Conservation (phyloP, 176 grass and related monocot genomes). For the Phragmites australis region DNA sequence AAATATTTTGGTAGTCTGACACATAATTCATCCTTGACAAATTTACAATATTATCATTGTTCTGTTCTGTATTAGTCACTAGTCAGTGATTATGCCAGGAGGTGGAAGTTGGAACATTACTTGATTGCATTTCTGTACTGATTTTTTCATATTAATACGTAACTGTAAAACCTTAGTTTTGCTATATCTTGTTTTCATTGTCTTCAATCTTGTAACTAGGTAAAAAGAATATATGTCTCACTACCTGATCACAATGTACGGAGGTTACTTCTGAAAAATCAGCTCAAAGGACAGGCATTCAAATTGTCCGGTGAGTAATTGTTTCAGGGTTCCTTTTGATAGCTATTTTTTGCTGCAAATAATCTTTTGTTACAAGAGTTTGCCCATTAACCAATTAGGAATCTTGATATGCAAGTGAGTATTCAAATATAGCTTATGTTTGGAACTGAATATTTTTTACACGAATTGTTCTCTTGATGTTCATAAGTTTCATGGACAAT, state of each 20-base stretch:
- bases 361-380: not conserved
- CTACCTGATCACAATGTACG: slow-evolving; percentile 77
- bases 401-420: not conserved
- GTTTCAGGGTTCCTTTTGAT: not conserved
- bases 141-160: not conserved
- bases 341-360: not conserved
- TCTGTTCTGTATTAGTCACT: not conserved
- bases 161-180: not conserved
- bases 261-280: slow-evolving; percentile 82
- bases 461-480: too few relatives aligned
- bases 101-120: not conserved
- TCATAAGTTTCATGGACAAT: not conserved
- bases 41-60: not conserved
- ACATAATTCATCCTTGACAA: not conserved
- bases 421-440: not conserved
- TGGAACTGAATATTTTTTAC: too few relatives aligned
- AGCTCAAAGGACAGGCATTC: slow-evolving; percentile 88
- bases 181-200: not conserved
- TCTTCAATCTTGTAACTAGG: slow-evolving; percentile 53
- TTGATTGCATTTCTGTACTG: not conserved
- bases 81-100: not conserved
- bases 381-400: not conserved
- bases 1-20: not conserved
- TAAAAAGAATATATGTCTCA: slow-evolving; percentile 97
- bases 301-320: slow-evolving; percentile 75